These are phyloP conservation scores for Neurospora sp. DNA, from an alignment of 495 filamentous ascomycete genomes.

Conservation along the genomic window DNA sequence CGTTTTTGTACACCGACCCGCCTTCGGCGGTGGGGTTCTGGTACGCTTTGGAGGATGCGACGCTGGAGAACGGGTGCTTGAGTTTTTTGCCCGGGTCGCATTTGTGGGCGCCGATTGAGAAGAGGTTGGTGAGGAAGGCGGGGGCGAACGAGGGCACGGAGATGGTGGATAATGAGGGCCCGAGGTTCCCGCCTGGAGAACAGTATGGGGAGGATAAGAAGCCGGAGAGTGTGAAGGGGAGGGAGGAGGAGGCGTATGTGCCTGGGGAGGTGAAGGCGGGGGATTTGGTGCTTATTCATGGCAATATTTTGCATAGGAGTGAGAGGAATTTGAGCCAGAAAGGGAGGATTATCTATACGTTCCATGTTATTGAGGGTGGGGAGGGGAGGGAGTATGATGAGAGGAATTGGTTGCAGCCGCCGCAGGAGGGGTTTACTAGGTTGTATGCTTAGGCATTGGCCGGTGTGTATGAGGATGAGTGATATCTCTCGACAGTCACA, in stretches of 20 bases:
- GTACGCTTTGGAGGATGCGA: slow-evolving; percentile 92
- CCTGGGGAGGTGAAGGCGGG: slow-evolving; percentile 77
- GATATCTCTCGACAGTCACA: neutral
- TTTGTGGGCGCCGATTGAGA: slow-evolving; percentile 48
- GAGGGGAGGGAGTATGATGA: slow-evolving; percentile 63
- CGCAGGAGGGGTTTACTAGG: slow-evolving; percentile 63
- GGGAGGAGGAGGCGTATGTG: slow-evolving; percentile 42
- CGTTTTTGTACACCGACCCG: slow-evolving; percentile 86
- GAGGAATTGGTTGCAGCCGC: slow-evolving; percentile 87
- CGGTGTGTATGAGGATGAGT: neutral
- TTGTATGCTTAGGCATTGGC: slow-evolving; percentile 29
- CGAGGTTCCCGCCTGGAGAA: slow-evolving; percentile 31
- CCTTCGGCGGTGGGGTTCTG: slow-evolving; percentile 88
- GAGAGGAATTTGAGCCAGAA: slow-evolving; percentile 76
- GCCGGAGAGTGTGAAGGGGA: neutral
- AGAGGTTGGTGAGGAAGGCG: slow-evolving; percentile 63
- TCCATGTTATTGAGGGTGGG: slow-evolving; percentile 85
- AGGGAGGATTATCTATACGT: slow-evolving; percentile 93
- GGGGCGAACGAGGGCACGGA: slow-evolving; percentile 32
- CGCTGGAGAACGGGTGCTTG: slow-evolving; percentile 73
- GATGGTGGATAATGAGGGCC: slow-evolving; percentile 39
- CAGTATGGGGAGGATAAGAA: slow-evolving; percentile 27
- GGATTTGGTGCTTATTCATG: slow-evolving; percentile 86
- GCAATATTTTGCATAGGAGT: slow-evolving; percentile 93
- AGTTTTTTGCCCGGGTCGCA: slow-evolving; percentile 78